Conservation (phyloP, 208 protist genomes). For the Trypanosoma rangeli region DNA sequence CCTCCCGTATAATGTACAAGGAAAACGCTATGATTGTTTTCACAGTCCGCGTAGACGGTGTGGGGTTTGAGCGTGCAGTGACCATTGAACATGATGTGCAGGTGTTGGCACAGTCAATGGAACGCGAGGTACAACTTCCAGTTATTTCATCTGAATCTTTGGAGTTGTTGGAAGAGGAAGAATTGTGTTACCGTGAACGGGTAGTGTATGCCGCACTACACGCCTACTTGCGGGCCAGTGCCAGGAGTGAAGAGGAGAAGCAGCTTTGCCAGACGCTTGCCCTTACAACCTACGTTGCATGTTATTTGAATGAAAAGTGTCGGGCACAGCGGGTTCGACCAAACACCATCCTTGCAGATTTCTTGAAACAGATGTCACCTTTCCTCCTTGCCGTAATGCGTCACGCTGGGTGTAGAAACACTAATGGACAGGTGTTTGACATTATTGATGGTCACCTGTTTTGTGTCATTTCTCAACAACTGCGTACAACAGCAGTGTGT, state of each 20-base stretch:
- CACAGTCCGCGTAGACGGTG: slow-evolving; percentile 63
- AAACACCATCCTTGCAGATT: slow-evolving; percentile 30
- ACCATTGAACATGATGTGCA: slow-evolving; percentile 43
- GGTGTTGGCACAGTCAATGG: slow-evolving; percentile 50
- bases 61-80: slow-evolving; percentile 59
- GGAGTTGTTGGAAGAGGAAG: slow-evolving; percentile 44
- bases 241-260: slow-evolving; percentile 33
- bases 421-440: slow-evolving; percentile 72
- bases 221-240: slow-evolving; percentile 48
- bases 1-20: slow-evolving; percentile 75
- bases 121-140: slow-evolving; percentile 43
- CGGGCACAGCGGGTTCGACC: slow-evolving; percentile 58
- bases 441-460: slow-evolving; percentile 78
- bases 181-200: slow-evolving; percentile 62
- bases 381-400: slow-evolving; percentile 52
- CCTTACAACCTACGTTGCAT: slow-evolving; percentile 60
- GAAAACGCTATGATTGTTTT: slow-evolving; percentile 88
- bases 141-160: slow-evolving; percentile 35
- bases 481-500: slow-evolving; percentile 34
- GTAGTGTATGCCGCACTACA: slow-evolving; percentile 61
- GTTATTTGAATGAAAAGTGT: slow-evolving; percentile 36
- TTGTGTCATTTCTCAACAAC: slow-evolving; percentile 46
- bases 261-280: slow-evolving; percentile 66
- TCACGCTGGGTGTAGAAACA: slow-evolving; percentile 39
- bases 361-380: slow-evolving; percentile 62